Evolutionary conservation across 371 early-diverging fungal genomes (phyloP).

Genomic region (Lichtheimia hyalospora): DNA sequence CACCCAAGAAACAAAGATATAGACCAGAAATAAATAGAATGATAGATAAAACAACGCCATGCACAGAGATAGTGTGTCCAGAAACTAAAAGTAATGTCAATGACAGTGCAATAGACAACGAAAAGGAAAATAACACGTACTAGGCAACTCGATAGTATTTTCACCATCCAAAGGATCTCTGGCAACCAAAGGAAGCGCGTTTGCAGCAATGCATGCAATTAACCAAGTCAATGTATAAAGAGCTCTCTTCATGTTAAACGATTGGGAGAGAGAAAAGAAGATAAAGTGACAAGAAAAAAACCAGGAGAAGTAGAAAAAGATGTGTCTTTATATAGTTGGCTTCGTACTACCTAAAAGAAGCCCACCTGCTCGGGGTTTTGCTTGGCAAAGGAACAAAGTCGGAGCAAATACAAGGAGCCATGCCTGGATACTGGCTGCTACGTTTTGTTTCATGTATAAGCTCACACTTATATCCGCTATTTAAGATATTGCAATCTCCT

Average conservation of each 20-base stretch:
- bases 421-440: no score
- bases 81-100: constrained; percentile 21
- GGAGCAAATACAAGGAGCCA: no score
- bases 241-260: background rate
- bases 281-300: background rate
- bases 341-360: no score
- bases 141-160: constrained; percentile 13
- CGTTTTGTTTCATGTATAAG: no score
- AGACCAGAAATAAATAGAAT: constrained; percentile 51
- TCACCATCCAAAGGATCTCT: constrained; percentile 12
- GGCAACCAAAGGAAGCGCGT: constrained; percentile 16
- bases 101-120: background rate
- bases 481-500: no score
- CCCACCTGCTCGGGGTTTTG: no score
- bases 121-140: constrained; percentile 1
- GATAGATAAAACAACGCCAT: constrained; percentile 53
- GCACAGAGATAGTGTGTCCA: constrained; percentile 42
- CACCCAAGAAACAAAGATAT: constrained; percentile 46
- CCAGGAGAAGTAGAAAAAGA: no score
- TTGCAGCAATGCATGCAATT: background rate
- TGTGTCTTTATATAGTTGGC: no score
- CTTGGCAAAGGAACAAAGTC: no score
- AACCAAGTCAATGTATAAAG: background rate
- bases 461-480: no score
- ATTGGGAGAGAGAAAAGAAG: background rate